A percentile compares a stretch with the other conserved stretches of the same genome.
phyloP scores from a whole-genome alignment of 352 stramenopile genomes.

The Phytophthora sp. region DNA sequence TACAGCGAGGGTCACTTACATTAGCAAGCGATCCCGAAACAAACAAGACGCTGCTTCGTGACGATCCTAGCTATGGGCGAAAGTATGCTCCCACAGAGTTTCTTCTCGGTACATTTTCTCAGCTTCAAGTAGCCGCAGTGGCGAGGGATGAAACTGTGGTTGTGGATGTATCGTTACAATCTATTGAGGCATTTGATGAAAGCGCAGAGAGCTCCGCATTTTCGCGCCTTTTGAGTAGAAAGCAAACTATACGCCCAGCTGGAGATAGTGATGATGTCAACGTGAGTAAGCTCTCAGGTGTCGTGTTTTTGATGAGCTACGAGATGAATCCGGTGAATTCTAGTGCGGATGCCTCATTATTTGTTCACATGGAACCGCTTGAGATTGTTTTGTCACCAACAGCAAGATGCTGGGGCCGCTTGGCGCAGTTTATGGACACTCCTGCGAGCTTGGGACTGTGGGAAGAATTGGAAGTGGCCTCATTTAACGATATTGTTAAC shows the following conservation, averaged over 20 bases:
- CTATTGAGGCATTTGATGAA: conserved; percentile 88
- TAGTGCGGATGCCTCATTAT: conserved; percentile 73
- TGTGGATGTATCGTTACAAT: conserved; percentile 85
- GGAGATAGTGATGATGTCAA: conserved; percentile 58
- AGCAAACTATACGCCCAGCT: conserved; percentile 49
- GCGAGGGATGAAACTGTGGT: conserved; percentile 72
- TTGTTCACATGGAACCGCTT: conserved; percentile 86
- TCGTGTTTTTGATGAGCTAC: conserved; percentile 86
- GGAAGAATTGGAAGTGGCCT: conserved; percentile 88
- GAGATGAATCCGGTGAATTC: conserved; percentile 77
- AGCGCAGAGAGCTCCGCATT: conserved; percentile 86
- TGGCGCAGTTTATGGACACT: conserved; percentile 79
- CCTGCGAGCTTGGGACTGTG: conserved; percentile 80
- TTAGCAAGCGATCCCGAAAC: conserved; percentile 78
- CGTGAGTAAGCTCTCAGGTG: conserved; percentile 69
- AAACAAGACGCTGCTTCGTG: conserved; percentile 62
- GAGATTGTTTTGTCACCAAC: conserved; percentile 89
- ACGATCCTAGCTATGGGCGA: conserved; percentile 66
- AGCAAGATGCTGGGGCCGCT: conserved; percentile 78
- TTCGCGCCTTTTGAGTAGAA: conserved; percentile 77
- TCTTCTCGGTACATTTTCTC: conserved; percentile 75
- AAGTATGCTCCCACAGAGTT: conserved; percentile 83
- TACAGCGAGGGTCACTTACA: conserved; percentile 80
- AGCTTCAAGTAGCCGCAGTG: conserved; percentile 78
- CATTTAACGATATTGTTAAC: conserved; percentile 92